Evolutionary conservation across 257 asterid genomes (phyloP).

Genomic region (Capsicum baccatum): DNA sequence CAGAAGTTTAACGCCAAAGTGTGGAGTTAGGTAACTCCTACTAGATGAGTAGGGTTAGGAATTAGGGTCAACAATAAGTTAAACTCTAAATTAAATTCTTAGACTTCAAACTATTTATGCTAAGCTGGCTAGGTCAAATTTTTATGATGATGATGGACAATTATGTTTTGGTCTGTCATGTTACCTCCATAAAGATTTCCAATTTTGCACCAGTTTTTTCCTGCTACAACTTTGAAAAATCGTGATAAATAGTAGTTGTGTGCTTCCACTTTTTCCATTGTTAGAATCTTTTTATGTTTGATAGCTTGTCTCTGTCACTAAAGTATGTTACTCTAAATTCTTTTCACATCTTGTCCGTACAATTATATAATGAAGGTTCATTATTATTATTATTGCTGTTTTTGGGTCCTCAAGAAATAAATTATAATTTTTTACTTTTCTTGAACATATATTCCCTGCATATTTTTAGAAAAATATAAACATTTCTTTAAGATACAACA

Average conservation of each 20-base stretch:
- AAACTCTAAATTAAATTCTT: background rate
- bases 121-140: background rate
- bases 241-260: background rate
- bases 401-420: background rate
- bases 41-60: slow-evolving; percentile 20
- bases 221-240: background rate
- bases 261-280: background rate
- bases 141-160: background rate
- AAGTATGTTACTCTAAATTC: background rate
- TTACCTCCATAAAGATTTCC: background rate
- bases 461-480: no score
- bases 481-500: no score
- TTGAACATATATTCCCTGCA: background rate
- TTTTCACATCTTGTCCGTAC: slow-evolving; percentile 2
- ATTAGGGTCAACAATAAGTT: background rate
- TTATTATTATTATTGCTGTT: background rate
- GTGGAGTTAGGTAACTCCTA: background rate
- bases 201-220: background rate
- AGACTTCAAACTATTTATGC: background rate
- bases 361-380: background rate
- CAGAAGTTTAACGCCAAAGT: background rate
- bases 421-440: background rate
- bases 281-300: background rate
- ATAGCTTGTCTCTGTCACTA: background rate
- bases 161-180: slow-evolving; percentile 17